A percentile compares a stretch with the other conserved stretches of the same genome.
Conservation (phyloP, 2,329 filamentous ascomycete genomes). For the Alternaria burnsii region DNA sequence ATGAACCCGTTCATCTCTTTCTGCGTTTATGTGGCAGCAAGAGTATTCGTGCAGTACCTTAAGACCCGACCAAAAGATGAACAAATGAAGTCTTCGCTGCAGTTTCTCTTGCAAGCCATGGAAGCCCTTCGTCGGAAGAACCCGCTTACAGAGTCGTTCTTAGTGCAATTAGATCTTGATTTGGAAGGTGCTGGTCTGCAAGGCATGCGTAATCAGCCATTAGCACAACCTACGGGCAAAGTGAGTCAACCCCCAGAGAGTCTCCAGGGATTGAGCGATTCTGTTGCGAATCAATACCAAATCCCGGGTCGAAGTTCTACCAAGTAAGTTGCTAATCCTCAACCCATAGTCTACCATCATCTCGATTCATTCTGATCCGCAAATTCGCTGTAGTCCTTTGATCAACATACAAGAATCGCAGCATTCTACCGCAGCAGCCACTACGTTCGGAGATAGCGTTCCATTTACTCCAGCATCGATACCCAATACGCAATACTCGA, state of each 20-base stretch:
- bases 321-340: conserved; percentile 26
- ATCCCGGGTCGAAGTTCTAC: neutral
- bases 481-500: conserved; percentile 20
- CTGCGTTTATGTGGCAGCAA: conserved; percentile 92
- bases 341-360: conserved; percentile 18
- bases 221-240: conserved; percentile 24
- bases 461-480: neutral
- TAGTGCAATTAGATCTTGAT: conserved; percentile 92
- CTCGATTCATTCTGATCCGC: conserved; percentile 38
- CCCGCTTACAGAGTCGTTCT: conserved; percentile 90
- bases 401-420: conserved; percentile 49
- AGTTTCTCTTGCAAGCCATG: conserved; percentile 91
- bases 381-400: conserved; percentile 41
- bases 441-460: conserved; percentile 36
- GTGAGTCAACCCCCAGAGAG: conserved; percentile 13
- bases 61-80: conserved; percentile 89
- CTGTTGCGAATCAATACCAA: conserved; percentile 3
- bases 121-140: conserved; percentile 87
- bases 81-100: conserved; percentile 79
- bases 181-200: conserved; percentile 73
- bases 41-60: conserved; percentile 96
- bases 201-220: conserved; percentile 61
- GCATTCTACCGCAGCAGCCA: conserved; percentile 32
- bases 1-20: conserved; percentile 97
- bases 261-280: conserved; percentile 14